Percentiles rank a stretch among this genome's conserved stretches.
Evolutionary conservation across 2,329 filamentous ascomycete genomes (phyloP).

Genomic region (Penicillium sp.): DNA sequence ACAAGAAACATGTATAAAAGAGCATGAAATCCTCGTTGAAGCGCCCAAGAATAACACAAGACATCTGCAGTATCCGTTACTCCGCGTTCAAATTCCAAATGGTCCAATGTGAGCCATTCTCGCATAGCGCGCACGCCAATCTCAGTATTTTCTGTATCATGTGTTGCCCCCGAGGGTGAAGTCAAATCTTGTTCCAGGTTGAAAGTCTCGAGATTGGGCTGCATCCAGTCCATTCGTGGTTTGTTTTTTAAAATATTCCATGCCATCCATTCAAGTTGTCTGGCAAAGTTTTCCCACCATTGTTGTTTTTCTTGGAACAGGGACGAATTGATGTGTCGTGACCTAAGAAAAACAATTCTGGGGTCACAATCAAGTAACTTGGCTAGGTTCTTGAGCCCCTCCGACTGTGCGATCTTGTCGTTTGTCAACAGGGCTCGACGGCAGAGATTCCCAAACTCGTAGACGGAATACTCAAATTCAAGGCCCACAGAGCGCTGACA

Average conservation of each 20-base stretch:
- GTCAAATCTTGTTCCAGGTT: not conserved
- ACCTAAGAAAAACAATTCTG: no score
- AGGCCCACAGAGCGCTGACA: constrained; percentile 22
- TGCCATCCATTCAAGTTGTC: constrained; percentile 26
- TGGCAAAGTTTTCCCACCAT: constrained; percentile 19
- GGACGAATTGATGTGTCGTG: constrained; percentile 10
- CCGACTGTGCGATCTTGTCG: constrained; percentile 1
- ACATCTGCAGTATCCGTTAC: constrained; percentile 3
- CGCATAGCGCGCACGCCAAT: constrained; percentile 3
- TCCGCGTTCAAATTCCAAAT: constrained; percentile 2
- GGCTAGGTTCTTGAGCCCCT: constrained; percentile 6
- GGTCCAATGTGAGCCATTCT: constrained; percentile 18
- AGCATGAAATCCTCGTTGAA: constrained; percentile 1
- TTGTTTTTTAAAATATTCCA: constrained; percentile 20
- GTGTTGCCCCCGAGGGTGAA: not conserved
- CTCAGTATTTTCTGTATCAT: not conserved
- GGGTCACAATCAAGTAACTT: no score
- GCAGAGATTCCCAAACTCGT: constrained; percentile 27
- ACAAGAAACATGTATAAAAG: constrained; percentile 20
- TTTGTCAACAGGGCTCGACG: constrained; percentile 21
- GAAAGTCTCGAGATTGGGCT: not conserved
- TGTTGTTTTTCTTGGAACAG: not conserved
- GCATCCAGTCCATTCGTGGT: constrained; percentile 1
- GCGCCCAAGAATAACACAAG: constrained; percentile 15
- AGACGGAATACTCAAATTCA: constrained; percentile 25